A percentile compares a stretch with the other conserved stretches of the same genome.
Evolutionary conservation across 768 basidiomycete genomes (phyloP).

Genomic region (Naganishia kalamii): DNA sequence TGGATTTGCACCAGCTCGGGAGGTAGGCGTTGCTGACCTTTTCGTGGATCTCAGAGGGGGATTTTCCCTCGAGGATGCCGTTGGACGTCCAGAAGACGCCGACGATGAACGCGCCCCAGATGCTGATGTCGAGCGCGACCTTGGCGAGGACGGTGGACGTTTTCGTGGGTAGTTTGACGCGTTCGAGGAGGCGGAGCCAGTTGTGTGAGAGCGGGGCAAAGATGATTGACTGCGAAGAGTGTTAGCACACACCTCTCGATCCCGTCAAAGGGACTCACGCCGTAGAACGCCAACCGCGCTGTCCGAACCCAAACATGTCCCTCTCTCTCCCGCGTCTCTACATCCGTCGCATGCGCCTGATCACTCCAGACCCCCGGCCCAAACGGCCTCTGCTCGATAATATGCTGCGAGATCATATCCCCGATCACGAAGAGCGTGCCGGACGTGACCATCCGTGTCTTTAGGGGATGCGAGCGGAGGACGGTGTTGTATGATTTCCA

Average conservation of each 20-base stretch:
- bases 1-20: slow-evolving; percentile 12
- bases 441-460: slow-evolving; percentile 41
- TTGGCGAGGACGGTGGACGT: slow-evolving; percentile 31
- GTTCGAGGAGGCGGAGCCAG: slow-evolving; percentile 35
- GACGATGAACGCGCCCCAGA: slow-evolving; percentile 42
- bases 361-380: slow-evolving; percentile 3
- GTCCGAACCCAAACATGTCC: slow-evolving; percentile 31
- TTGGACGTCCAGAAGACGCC: slow-evolving; percentile 27
- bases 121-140: slow-evolving; percentile 29
- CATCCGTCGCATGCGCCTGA: background rate
- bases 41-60: slow-evolving; percentile 30
- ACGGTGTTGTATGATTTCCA: background rate
- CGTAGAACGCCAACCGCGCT: slow-evolving; percentile 33
- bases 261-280: background rate
- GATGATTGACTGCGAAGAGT: slow-evolving; percentile 24
- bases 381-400: slow-evolving; percentile 34
- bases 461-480: slow-evolving; percentile 27
- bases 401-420: slow-evolving; percentile 39
- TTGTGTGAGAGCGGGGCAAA: slow-evolving; percentile 43
- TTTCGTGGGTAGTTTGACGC: slow-evolving; percentile 27
- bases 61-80: slow-evolving; percentile 39
- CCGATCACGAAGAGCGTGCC: slow-evolving; percentile 35
- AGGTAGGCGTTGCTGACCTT: slow-evolving; percentile 29
- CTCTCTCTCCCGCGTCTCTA: background rate
- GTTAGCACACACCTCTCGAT: background rate